Percentiles rank a stretch among this genome's conserved stretches.
These are phyloP conservation scores for Scenedesmus sp. DNA, from an alignment of 163 green algal species.

Conservation along the genomic window DNA sequence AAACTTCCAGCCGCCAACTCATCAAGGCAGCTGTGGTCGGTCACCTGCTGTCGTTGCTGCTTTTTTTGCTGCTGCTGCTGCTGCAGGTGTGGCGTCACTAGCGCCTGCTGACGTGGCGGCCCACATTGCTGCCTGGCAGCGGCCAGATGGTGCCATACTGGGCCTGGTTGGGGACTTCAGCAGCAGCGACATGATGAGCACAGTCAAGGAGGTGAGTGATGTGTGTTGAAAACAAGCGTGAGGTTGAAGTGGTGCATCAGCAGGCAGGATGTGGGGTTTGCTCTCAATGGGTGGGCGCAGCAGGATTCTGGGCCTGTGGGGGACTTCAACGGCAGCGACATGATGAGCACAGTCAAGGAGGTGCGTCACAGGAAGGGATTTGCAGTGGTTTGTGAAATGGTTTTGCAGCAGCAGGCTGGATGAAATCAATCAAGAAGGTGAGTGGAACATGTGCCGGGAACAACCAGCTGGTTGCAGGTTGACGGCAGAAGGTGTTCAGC, in stretches of 20 bases:
- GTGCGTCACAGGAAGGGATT: background rate
- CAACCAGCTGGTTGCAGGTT: too few relatives aligned
- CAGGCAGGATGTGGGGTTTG: background rate
- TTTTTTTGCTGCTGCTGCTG: background rate
- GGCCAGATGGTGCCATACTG: constrained; percentile 84
- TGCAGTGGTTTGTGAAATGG: background rate
- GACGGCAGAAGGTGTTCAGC: too few relatives aligned
- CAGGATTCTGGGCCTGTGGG: background rate
- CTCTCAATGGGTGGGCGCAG: background rate
- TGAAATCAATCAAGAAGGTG: too few relatives aligned
- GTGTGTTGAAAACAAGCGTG: too few relatives aligned
- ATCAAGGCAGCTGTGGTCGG: too few relatives aligned
- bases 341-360: background rate
- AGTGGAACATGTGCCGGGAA: too few relatives aligned
- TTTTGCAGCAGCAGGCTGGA: too few relatives aligned
- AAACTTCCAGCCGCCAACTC: too few relatives aligned
- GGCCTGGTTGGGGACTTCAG: constrained; percentile 88
- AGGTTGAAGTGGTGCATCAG: background rate
- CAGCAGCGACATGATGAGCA: constrained; percentile 60
- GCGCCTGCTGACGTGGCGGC: constrained; percentile 65
- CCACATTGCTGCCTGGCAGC: constrained; percentile 66
- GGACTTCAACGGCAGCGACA: background rate
- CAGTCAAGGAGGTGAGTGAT: constrained; percentile 58
- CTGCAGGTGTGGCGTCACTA: constrained; percentile 59
- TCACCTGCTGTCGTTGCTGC: background rate